Base-by-base conservation (phyloP, 768 basidiomycete species). In the Lepiota subincarnata region DNA sequence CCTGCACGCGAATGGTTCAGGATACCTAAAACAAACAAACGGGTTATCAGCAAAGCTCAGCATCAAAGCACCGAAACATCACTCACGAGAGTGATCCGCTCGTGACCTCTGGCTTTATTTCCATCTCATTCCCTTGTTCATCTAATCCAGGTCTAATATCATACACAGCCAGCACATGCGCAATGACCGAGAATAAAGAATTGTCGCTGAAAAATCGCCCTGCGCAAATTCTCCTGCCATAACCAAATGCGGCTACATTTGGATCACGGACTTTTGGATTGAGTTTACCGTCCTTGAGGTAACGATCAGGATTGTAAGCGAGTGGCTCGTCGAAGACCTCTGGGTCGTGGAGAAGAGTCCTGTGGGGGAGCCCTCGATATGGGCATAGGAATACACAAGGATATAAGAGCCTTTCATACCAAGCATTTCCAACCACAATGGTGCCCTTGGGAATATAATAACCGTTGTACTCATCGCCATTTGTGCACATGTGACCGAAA, bases 221-320 rank as follows among this genome's bases (percentile, higher is more conserved):
- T 11, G 67, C 63, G 19, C 64, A 68, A 18, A 66, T 62, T 44
- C 67, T 65, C 31, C 44, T 35, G 11, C 71, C 71, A 59, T 14
- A 56, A 4, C 49, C 55, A 22, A 50, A 50, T 2, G 41, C 39
- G 8, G 55, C 62, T 22, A 53, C 48, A 16, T 58, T 60, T 4
- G 69, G 66, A 47, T 67, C 59, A 31, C 60, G 58, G 11, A 60
- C 60, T 31, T 60, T 40, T 0, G 60, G 56, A 50, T 65, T 60
- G 20, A 62, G 56, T 41, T 65, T 58, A 6, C 56, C 56, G 20
- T 59, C 55, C 36, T 58, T 66, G 22, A 70, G 56, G 48, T 64
- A 71, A 7, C 67, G 60, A 19, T 69, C 69, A 1, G 69, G 70
- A n/a, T 63, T 58, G 39, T 65, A 70, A n/a, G 60, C 59, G 13